A percentile compares a stretch with the other conserved stretches of the same genome.
These are phyloP conservation scores for Erythrobasidium hasegawianum DNA, from an alignment of 1,284 basidiomycete species.

Conservation along the genomic window DNA sequence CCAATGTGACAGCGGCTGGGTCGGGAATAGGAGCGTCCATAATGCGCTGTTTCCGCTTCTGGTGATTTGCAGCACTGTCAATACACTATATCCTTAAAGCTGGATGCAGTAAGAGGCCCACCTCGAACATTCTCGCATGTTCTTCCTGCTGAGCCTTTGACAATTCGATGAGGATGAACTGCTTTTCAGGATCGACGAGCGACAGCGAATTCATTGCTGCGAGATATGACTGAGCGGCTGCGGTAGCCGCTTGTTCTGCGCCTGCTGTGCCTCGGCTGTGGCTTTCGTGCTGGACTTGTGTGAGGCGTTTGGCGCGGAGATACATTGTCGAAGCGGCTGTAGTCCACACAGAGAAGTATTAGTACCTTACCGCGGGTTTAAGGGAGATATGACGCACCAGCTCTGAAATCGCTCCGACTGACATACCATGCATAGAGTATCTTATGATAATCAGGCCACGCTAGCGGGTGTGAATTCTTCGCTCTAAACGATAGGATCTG, in stretches of 20 bases:
- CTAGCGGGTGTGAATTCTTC: conserved; percentile 82
- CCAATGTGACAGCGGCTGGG: conserved; percentile 72
- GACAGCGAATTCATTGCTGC: conserved; percentile 86
- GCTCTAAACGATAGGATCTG: conserved; percentile 87
- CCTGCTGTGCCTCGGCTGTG: conserved; percentile 49
- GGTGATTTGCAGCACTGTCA: no score
- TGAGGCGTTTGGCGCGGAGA: conserved; percentile 77
- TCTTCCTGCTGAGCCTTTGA: neutral
- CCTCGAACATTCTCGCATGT: neutral
- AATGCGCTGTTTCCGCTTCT: conserved; percentile 57
- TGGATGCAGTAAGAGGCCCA: no score
- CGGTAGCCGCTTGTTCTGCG: conserved; percentile 59
- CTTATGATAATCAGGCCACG: conserved; percentile 79
- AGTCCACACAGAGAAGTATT: no score
- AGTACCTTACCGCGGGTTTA: neutral
- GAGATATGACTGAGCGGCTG: conserved; percentile 74
- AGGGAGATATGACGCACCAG: conserved; percentile 59
- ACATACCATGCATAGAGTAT: conserved; percentile 95
- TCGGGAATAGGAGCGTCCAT: conserved; percentile 49
- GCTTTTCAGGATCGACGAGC: conserved; percentile 71
- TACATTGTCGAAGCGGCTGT: conserved; percentile 92
- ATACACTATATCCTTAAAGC: no score
- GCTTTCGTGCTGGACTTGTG: conserved; percentile 55
- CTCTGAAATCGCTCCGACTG: conserved; percentile 77
- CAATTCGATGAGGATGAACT: conserved; percentile 64